Evolutionary conservation across 495 filamentous ascomycete species (phyloP).

Genomic region (Darksidea phi): DNA sequence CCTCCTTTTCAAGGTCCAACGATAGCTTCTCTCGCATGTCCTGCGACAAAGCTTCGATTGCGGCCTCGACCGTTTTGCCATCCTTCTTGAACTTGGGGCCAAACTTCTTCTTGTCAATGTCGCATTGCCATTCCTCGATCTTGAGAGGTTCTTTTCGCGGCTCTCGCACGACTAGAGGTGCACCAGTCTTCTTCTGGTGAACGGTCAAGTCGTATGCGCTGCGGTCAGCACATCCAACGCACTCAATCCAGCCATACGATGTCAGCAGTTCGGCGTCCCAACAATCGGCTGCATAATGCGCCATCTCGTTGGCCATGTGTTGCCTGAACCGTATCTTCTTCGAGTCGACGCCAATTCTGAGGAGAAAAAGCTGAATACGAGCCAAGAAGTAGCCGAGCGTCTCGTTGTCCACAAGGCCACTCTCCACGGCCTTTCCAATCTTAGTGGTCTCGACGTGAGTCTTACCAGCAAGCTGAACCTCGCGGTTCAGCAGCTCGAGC

Average conservation of each 20-base stretch:
- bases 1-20: slow-evolving; percentile 60
- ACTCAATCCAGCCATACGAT: slow-evolving; percentile 83
- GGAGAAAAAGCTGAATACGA: slow-evolving; percentile 71
- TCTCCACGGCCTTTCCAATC: slow-evolving; percentile 70
- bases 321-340: slow-evolving; percentile 78
- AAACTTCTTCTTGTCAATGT: slow-evolving; percentile 80
- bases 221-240: slow-evolving; percentile 79
- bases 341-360: slow-evolving; percentile 66
- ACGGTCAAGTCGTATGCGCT: slow-evolving; percentile 78
- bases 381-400: slow-evolving; percentile 86
- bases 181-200: slow-evolving; percentile 77
- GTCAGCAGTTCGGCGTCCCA: slow-evolving; percentile 81
- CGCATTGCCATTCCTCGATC: slow-evolving; percentile 72
- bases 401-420: slow-evolving; percentile 73
- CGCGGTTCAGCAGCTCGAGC: slow-evolving; percentile 66
- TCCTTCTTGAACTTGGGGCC: slow-evolving; percentile 81
- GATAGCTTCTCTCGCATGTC: slow-evolving; percentile 69
- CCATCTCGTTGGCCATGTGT: slow-evolving; percentile 82
- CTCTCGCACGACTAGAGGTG: slow-evolving; percentile 69
- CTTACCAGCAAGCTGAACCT: slow-evolving; percentile 68
- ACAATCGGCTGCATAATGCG: slow-evolving; percentile 81
- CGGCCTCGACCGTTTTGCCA: slow-evolving; percentile 68
- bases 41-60: slow-evolving; percentile 64
- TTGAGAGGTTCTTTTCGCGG: slow-evolving; percentile 63
- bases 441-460: slow-evolving; percentile 59